phyloP scores from a whole-genome alignment of 2,329 filamentous ascomycete genomes.

The Zymoseptoria tritici region DNA sequence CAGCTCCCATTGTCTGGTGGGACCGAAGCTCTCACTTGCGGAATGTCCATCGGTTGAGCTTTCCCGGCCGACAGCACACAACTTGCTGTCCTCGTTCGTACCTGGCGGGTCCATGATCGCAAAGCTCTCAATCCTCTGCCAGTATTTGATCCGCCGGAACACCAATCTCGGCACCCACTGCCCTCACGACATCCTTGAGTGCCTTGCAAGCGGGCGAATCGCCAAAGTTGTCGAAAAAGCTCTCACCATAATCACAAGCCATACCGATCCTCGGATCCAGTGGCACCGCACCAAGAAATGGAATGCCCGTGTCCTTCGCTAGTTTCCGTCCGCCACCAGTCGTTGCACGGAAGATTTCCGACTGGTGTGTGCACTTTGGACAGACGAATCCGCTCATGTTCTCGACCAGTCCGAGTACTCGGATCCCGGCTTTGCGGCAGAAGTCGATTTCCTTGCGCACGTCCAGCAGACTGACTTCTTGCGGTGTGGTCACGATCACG shows the following conservation, averaged over 20 bases:
- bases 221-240: constrained; percentile 88
- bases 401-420: constrained; percentile 81
- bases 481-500: constrained; percentile 86
- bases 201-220: constrained; percentile 86
- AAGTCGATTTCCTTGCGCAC: constrained; percentile 98
- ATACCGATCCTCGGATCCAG: constrained; percentile 90
- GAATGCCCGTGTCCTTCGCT: constrained; percentile 78
- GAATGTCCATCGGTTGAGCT: neutral
- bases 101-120: too few species aligned
- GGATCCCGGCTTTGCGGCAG: constrained; percentile 87
- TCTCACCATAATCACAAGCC: constrained; percentile 96
- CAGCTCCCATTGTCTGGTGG: neutral
- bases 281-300: constrained; percentile 83
- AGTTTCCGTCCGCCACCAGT: constrained; percentile 78
- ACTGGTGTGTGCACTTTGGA: constrained; percentile 73
- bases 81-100: neutral
- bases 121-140: constrained; percentile 17
- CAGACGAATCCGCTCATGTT: constrained; percentile 99
- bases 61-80: neutral
- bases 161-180: constrained; percentile 42
- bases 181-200: constrained; percentile 70
- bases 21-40: neutral
- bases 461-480: constrained; percentile 86
- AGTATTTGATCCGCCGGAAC: constrained; percentile 25
- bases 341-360: constrained; percentile 81